Base-by-base conservation (phyloP, 2,329 filamentous ascomycete species). In the Incumbomyces delicatus region DNA sequence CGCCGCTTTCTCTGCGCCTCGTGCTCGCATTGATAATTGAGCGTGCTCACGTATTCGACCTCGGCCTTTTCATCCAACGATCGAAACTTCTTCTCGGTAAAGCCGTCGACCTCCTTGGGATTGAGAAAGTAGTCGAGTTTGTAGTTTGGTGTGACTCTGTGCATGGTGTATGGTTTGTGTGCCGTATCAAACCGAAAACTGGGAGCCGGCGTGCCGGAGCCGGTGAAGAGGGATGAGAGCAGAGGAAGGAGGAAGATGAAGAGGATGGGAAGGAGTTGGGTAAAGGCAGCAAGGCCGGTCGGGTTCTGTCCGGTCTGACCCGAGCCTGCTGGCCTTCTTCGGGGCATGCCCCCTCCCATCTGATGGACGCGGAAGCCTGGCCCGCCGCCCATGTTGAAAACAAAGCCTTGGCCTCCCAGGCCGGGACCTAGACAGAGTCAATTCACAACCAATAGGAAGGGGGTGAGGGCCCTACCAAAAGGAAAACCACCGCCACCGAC, bases 341-440 rank as follows among this genome's bases (percentile, higher is more conserved):
- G 78, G 18, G 89, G 87, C 46, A 77, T 74, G 5, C 71, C 76
- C 45, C 92, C 90, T 57, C 89, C 90, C 64, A 98, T 96, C 63
- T 95, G 90, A 65, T 96, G 92, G 51, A 98, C 87, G 50, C 90
- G 80, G 58, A 98, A 81, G 16, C 89, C 90, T 2, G 90, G 88
- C 6, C 88, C 87, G 50, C 89, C 89, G 55, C 87, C 87, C 65
- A 95, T 79, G 68, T 95, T 95, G 69, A 96, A 96, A 46, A 95
- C 86, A 64, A 95, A 95, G 57, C 87, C 85, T 20, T 87, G 87
- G 13, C 87, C 87, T 51, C 87, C 84, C 65, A 89, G 87, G 53
- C 74, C 66, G 52, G 72, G 72, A 57, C 69, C 72, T 43, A 69
- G 35, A 38, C n/a, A 50, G 44, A 51, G 22, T 57, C 49, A 53